These are phyloP conservation scores for Fusarium chlamydosporum DNA, from an alignment of 2,329 filamentous ascomycete species.

Conservation along the genomic window DNA sequence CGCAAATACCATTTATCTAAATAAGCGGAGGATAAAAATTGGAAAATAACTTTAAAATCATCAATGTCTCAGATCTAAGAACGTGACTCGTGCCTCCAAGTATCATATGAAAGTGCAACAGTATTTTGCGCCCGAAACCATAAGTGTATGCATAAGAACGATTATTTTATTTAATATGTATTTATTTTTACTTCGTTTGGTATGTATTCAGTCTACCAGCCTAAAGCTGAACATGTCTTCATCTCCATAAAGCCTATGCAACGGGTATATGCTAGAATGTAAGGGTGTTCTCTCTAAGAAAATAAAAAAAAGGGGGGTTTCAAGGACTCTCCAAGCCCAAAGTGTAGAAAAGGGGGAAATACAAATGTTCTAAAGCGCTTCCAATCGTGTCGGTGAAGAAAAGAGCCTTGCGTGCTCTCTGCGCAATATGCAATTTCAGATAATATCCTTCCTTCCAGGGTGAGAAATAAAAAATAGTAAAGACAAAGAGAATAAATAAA, in stretches of 20 bases:
- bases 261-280: slow-evolving; percentile 57
- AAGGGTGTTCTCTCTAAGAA: slow-evolving; percentile 43
- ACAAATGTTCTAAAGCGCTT: slow-evolving; percentile 37
- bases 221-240: slow-evolving; percentile 42
- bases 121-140: not conserved
- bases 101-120: not conserved
- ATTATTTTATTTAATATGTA: not conserved
- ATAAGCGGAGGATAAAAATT: slow-evolving; percentile 17
- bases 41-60: slow-evolving; percentile 2
- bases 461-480: slow-evolving; percentile 8
- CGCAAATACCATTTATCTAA: slow-evolving; percentile 4
- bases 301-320: slow-evolving; percentile 27
- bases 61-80: not conserved
- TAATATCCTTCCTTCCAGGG: slow-evolving; percentile 38
- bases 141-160: not conserved
- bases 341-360: slow-evolving; percentile 27
- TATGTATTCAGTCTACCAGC: slow-evolving; percentile 42
- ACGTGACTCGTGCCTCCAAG: not conserved
- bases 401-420: slow-evolving; percentile 31
- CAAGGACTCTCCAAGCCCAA: slow-evolving; percentile 32
- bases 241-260: slow-evolving; percentile 54
- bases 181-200: slow-evolving; percentile 26
- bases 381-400: slow-evolving; percentile 21
- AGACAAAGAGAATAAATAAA: slow-evolving; percentile 21
- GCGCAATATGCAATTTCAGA: slow-evolving; percentile 47